These are phyloP conservation scores for Kwoniella pini DNA, from an alignment of 768 basidiomycete genomes.

Conservation along the genomic window DNA sequence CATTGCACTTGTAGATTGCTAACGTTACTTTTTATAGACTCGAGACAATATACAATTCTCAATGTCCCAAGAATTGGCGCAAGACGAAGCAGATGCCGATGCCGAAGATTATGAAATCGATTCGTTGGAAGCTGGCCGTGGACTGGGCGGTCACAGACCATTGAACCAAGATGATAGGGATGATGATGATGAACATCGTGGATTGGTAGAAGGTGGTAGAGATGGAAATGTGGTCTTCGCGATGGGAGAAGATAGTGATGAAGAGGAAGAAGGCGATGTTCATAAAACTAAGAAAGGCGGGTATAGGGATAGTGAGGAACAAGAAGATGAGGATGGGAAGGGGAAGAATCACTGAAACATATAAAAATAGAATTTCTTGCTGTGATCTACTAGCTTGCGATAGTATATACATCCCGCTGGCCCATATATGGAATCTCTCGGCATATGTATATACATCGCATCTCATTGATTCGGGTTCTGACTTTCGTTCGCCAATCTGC, in stretches of 20 bases:
- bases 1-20: too few species aligned
- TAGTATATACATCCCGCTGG: too few species aligned
- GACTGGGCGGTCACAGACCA: slow-evolving; percentile 74
- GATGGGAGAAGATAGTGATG: slow-evolving; percentile 52
- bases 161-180: slow-evolving; percentile 59
- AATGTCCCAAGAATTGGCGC: slow-evolving; percentile 95
- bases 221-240: slow-evolving; percentile 46
- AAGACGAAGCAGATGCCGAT: slow-evolving; percentile 56
- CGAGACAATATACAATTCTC: slow-evolving; percentile 62
- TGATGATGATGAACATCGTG: slow-evolving; percentile 24
- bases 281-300: slow-evolving; percentile 17
- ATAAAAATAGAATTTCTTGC: too few species aligned
- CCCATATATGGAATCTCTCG: too few species aligned
- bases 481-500: too few species aligned
- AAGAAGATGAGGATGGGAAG: slow-evolving; percentile 22
- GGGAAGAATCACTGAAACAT: slow-evolving; percentile 1
- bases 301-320: slow-evolving; percentile 24
- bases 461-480: too few species aligned
- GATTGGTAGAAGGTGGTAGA: slow-evolving; percentile 11
- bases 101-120: slow-evolving; percentile 47
- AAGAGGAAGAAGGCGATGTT: slow-evolving; percentile 33
- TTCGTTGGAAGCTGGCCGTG: slow-evolving; percentile 29
- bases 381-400: too few species aligned
- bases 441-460: too few species aligned
- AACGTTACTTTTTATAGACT: slow-evolving; percentile 31